A percentile compares a stretch with the other conserved stretches of the same genome.
Conservation (phyloP, 2,329 filamentous ascomycete species). For the Xylaria sp. region DNA sequence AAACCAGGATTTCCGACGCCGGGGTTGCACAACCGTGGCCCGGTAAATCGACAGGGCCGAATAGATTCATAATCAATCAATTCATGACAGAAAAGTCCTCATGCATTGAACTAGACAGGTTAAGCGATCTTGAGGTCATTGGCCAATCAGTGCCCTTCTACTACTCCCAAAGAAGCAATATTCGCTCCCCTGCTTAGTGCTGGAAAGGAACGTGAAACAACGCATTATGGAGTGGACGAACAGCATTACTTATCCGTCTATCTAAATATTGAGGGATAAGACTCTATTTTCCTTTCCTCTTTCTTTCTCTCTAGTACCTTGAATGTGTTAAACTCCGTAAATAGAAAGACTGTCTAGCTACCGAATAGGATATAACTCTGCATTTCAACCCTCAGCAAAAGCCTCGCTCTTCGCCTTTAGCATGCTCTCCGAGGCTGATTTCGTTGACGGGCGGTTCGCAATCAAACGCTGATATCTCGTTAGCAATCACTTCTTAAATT, state of each 20-base stretch:
- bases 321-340: not conserved
- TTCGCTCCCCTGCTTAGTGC: not conserved
- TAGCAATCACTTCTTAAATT: slow-evolving; percentile 38
- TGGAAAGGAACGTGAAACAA: not conserved
- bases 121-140: slow-evolving; percentile 1
- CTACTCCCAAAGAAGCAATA: slow-evolving; percentile 30
- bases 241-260: not conserved
- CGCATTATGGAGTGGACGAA: not conserved
- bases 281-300: not conserved
- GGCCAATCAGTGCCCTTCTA: slow-evolving; percentile 22
- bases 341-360: not conserved
- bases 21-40: no score
- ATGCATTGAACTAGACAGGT: not conserved
- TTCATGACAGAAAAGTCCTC: not conserved
- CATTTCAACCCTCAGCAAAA: slow-evolving; percentile 46
- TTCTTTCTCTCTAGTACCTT: slow-evolving; percentile 21
- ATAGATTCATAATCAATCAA: not conserved
- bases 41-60: no score
- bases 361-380: slow-evolving; percentile 2
- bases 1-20: no score
- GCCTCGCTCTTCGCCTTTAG: slow-evolving; percentile 50
- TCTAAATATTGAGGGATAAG: not conserved
- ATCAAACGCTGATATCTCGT: slow-evolving; percentile 59
- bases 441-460: slow-evolving; percentile 59
- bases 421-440: slow-evolving; percentile 47